Base-by-base conservation (phyloP, 768 basidiomycete species). In the Tephrocybe sp. region DNA sequence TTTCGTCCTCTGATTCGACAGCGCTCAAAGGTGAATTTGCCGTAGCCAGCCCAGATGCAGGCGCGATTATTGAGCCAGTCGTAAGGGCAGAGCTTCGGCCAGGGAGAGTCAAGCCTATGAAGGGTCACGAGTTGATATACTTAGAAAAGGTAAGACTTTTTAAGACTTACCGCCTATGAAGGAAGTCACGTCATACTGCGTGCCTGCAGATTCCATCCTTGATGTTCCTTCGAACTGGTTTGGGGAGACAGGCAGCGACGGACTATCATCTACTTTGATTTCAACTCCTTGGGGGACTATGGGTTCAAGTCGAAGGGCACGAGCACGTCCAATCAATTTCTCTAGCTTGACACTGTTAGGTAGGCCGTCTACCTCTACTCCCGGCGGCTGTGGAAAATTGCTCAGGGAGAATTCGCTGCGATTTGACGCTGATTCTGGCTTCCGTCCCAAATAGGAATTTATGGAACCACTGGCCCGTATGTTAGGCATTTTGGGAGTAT, bases 101-200 rank as follows among this genome's bases (percentile, higher is more conserved):
- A n/a, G 66, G 65, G 4, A 33, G 48, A 23, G 59, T 61, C 18
- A 66, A 45, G 47, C 65, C 69, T 68, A n/a, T n/a, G n/a, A n/a
- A n/a, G n/a, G n/a, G n/a, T n/a, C n/a, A n/a, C n/a, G n/a, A n/a
- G 47, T 15, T 24, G 30, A 32, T 10, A n/a, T 20, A 4, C 23
- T 50, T 37, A 36, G 26, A 42, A 11, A 26, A 9, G 21, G 12
- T 48, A 37, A 34, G 42, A 37, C 45, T 5, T 15, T 21, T 26
- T 30, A 25, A 21, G 7, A 59, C 68, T 63, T 47, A 78, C 77
- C 68, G 49, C 71, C 81, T 56, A 89, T 86, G 61, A 89, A 88
- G 1, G 87, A 88, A 14, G 86, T 89, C 17, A 88, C 84, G 51
- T 88, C 86, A 59, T 82, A 87, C 51, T 78, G 80, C 0, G 77